Base-by-base conservation (phyloP, 2,329 filamentous ascomycete species). In the Ascomycota sp. region DNA sequence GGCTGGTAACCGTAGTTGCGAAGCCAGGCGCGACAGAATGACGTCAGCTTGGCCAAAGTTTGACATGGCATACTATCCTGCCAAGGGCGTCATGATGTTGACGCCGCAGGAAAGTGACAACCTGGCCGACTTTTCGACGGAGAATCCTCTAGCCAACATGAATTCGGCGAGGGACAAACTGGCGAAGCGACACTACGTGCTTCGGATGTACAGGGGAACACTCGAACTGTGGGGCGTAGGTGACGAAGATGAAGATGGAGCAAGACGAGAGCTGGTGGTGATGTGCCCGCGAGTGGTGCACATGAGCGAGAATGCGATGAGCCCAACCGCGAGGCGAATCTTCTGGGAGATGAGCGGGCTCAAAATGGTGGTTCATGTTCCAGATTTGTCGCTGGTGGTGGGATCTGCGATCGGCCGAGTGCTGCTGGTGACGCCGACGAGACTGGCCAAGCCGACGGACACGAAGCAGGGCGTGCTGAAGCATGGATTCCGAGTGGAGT, bases 381-480 rank as follows among this genome's bases (percentile, higher is more conserved):
- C 75, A 0, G 71, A 79, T 39, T 55, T 89, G 1, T 73, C 62
- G n/a, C 54, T 83, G 10, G 63, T 83, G 7, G 56, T 75, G 1
- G 79, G 64, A 1, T 74, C 71, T 8, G 63, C 71, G n/a, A 64
- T 63, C 28, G 79, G 79, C 1, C 61, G 69, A 7, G 75, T 70
- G 1, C 60, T 65, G 1, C 52, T 86, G 1, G 47, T 81, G 19
- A 78, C 75, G 1, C 51, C 57, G n/a, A 56, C 44, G 29, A 47
- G 45, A 36, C 48, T 42, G 44, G 44, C 33, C 35, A 36, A 35
- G 29, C 38, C 37, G 13, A 40, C 25, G 7, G 40, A 22, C n/a
- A 32, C 32, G 31, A 43, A 17, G 21, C 32, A 17, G 36, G 39
- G 10, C 28, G 35, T 8, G 30, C 43, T 34, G 48, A 30, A 54